Base-by-base conservation (phyloP, 2,329 filamentous ascomycete genomes). In the Diplodia mutila region DNA sequence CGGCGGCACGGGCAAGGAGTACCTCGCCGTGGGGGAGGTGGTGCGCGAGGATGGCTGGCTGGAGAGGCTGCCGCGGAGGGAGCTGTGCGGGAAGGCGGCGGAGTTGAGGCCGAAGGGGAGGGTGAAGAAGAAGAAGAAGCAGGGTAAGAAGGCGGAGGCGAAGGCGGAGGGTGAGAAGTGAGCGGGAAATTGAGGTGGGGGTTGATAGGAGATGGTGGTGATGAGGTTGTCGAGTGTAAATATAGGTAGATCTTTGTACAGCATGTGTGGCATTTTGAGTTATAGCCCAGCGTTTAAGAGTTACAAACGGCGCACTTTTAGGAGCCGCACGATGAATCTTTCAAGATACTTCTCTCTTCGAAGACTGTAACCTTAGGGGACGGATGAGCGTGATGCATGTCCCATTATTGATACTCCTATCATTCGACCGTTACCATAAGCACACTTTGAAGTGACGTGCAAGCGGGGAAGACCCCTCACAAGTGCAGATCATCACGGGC, bases 21-120 rank as follows among this genome's bases (percentile, higher is more conserved):
- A 98, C 80, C 87, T 87, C 70, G 87, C 87, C 79, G 91, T 96
- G 4, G 95, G 95, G 3, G 87, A 85, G 76, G 87, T 98, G 16
- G 85, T 87, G 77, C 80, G 82, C 71, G 84, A 87, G 69, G 85
- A 87, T 68, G 83, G 89, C 82, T 83, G 89, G 75, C 85, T 90
- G 74, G 87, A 86, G 65, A 79, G 78, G 70, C 71, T 81, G 80
- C 87, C 87, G 5, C 82, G 82, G 74, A 86, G 86, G 75, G 81
- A 85, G 77, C 80, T 97, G 72, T 97, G 94, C 80, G 86, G 87
- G 73, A 79, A 83, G 72, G 94, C 93, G 51, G 83, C 87, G 75
- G 87, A 90, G 78, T 85, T 86, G 72, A 81, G 89, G 71, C 90
- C 90, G n/a, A 84, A 82, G 69, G 75, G 80, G 73, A 78, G 79